phyloP scores from a whole-genome alignment of 73 alveolate species.

The Durusdinium trenchii region DNA sequence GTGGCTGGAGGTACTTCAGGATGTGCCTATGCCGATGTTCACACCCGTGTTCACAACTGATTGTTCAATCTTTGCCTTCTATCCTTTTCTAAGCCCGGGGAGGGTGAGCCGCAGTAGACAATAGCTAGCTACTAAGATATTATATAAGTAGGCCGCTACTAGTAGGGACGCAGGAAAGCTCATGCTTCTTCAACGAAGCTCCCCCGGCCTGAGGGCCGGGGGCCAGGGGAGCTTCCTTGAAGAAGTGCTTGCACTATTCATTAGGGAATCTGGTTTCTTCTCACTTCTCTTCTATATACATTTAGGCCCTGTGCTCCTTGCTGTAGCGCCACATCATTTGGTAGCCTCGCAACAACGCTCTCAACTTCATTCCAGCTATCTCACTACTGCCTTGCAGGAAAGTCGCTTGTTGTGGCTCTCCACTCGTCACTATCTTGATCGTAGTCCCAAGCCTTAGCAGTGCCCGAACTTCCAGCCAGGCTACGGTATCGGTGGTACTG shows the following conservation, averaged over 20 bases:
- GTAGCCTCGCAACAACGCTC: slow-evolving; percentile 49
- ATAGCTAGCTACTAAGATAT: no score
- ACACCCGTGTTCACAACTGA: neutral
- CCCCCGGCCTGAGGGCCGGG: no score
- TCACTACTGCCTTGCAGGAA: neutral
- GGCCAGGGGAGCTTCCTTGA: no score
- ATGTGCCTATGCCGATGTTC: slow-evolving; percentile 8
- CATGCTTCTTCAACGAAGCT: no score
- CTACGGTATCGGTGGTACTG: neutral
- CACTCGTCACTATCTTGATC: slow-evolving; percentile 79
- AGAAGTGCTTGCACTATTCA: no score
- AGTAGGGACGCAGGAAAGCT: no score
- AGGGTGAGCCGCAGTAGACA: no score
- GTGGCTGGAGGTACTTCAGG: slow-evolving; percentile 48
- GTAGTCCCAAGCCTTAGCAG: slow-evolving; percentile 79
- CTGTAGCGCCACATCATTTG: slow-evolving; percentile 89
- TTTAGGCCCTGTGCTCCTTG: slow-evolving; percentile 61
- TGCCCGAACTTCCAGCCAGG: neutral
- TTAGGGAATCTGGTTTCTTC: neutral
- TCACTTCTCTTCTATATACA: no score
- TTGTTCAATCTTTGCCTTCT: no score
- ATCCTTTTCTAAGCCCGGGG: no score
- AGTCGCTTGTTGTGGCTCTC: slow-evolving; percentile 60
- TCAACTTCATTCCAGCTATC: neutral
- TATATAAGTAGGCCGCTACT: no score